Conservation (phyloP, 306 rosid genomes). For the Argentina anserina region DNA sequence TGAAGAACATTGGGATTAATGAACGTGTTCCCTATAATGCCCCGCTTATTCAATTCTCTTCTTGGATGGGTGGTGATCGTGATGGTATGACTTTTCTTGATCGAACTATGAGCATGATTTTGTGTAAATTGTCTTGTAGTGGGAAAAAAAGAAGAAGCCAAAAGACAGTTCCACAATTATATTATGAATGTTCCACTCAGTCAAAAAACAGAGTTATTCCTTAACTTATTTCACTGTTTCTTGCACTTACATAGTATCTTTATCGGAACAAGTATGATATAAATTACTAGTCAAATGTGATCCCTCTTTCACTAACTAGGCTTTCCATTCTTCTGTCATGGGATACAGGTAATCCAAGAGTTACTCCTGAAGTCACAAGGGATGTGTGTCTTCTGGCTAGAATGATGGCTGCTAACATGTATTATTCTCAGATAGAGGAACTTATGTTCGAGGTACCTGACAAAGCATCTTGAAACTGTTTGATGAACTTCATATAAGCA, state of each 20-base stretch:
- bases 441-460: slow-evolving; percentile 91
- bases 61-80: slow-evolving; percentile 99
- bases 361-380: slow-evolving; percentile 97
- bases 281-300: neutral
- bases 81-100: slow-evolving; percentile 57
- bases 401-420: slow-evolving; percentile 98
- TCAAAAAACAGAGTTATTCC: neutral
- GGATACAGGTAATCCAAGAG: slow-evolving; percentile 90
- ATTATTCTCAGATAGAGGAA: slow-evolving; percentile 96
- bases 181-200: neutral
- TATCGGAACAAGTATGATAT: neutral
- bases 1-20: slow-evolving; percentile 83
- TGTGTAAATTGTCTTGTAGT: neutral
- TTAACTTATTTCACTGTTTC: neutral
- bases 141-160: neutral
- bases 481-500: slow-evolving; percentile 3
- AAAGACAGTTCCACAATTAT: neutral
- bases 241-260: neutral
- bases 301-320: neutral
- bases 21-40: slow-evolving; percentile 95
- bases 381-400: slow-evolving; percentile 96
- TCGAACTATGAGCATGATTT: neutral
- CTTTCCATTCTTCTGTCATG: slow-evolving; percentile 24
- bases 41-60: slow-evolving; percentile 93
- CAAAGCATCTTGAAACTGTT: slow-evolving; percentile 15